A percentile compares a stretch with the other conserved stretches of the same genome.
Evolutionary conservation across 768 basidiomycete species (phyloP).

Genomic region (Psilocybe cubensis): DNA sequence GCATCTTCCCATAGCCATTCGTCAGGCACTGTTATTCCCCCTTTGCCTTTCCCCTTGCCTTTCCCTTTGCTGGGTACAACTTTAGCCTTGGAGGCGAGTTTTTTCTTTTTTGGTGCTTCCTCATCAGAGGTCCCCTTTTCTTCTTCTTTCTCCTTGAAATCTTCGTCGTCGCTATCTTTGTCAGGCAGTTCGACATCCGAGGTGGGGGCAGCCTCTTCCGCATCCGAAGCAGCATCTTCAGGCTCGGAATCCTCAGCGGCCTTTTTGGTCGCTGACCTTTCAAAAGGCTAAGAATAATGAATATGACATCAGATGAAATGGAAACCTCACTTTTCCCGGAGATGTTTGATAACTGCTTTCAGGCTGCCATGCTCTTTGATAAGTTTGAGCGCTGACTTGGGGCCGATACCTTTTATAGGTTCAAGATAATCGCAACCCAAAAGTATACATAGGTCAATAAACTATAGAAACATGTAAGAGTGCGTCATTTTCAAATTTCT

Average conservation of each 20-base stretch:
- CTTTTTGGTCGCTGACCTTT: conserved; percentile 48
- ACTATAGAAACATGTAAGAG: conserved; percentile 51
- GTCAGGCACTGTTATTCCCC: conserved; percentile 83
- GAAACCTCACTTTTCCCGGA: conserved; percentile 70
- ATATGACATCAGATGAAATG: not conserved
- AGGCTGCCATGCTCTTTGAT: conserved; percentile 82
- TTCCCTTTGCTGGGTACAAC: conserved; percentile 34
- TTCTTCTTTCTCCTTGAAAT: conserved; percentile 28
- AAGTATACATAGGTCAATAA: conserved; percentile 94
- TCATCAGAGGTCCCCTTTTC: conserved; percentile 22
- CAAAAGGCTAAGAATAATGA: not conserved
- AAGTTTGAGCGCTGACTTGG: conserved; percentile 93
- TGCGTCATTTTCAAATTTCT: not conserved
- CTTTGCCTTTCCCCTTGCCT: conserved; percentile 58
- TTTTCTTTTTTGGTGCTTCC: conserved; percentile 40
- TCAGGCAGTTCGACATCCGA: conserved; percentile 48
- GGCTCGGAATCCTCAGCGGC: conserved; percentile 29
- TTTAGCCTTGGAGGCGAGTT: conserved; percentile 39
- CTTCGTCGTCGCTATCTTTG: conserved; percentile 31
- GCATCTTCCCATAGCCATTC: conserved; percentile 99
- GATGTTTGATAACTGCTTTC: conserved; percentile 71
- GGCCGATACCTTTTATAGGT: conserved; percentile 96
- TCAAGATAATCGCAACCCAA: conserved; percentile 99
- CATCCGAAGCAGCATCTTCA: conserved; percentile 29
- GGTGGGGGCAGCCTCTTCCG: conserved; percentile 45